Evolutionary conservation across 495 filamentous ascomycete genomes (phyloP), one percentile per base, ranked within the genome.

Genomic region (Podospora fimiseda): DNA sequence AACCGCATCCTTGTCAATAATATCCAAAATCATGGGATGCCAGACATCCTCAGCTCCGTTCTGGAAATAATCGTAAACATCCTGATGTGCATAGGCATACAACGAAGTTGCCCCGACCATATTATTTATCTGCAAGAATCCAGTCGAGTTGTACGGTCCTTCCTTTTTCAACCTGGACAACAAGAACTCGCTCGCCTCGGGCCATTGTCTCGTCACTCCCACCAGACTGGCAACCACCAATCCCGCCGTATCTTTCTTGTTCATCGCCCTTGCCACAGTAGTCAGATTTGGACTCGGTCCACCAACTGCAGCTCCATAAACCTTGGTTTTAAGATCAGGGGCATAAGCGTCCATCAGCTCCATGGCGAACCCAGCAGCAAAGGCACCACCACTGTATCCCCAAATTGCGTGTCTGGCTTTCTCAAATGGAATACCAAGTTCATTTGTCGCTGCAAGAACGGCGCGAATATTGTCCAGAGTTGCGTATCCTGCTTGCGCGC

Each of bases 301-400:
- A 15, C 80, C 80, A 8, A 80, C 52, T 0, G 71, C 74, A 51
- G 70, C 74, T 13, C 78, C 75, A 37, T 62, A 66, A 46, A 83
- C 67, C 37, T 71, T 59, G 7, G 5, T 23, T 43, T 9, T 43
- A 1, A 82, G 53, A 23, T 81, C 78, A 1, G 80, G 73, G 1
- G 79, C 78, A 56, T 84, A 84, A 4, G 55, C 54, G 11, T 62
- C 64, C 40, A 78, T 75, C 44, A 82, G 50, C 53, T 80, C 75
- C 9, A 71, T 70, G 0, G 79, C 79, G 67, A 74, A 81, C 45
- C 70, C 76, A 1, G 70, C 76, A 0, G 79, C 78, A 43, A 82
- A 66, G 1, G 72, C 67, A 27, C 80, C 80, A n/a, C 80, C 80
- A 5, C 75, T 79, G 53, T 82, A 84, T 3, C 80, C 80, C 74